These are phyloP conservation scores for Chaetoscypha palmicola DNA, from an alignment of 2,329 filamentous ascomycete species.

Conservation along the genomic window DNA sequence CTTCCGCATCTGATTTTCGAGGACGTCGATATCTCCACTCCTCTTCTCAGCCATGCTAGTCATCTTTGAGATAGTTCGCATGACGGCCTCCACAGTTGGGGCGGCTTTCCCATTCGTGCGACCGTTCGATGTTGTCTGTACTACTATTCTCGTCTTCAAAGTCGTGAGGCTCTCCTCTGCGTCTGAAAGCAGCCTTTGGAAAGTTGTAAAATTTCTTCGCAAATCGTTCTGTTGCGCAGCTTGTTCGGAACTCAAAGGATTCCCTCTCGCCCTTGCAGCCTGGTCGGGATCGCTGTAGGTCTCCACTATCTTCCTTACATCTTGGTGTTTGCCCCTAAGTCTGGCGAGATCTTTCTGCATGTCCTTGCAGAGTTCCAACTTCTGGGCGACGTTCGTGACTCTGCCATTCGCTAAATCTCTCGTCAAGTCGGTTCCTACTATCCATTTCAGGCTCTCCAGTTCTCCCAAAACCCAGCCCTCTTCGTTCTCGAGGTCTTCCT, in stretches of 20 bases:
- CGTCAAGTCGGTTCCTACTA: constrained; percentile 59
- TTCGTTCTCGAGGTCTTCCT: constrained; percentile 60
- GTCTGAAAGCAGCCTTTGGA: constrained; percentile 68
- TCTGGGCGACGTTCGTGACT: constrained; percentile 60
- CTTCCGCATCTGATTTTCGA: constrained; percentile 80
- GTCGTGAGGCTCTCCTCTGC: constrained; percentile 74
- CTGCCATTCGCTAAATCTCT: constrained; percentile 58
- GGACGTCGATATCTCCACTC: constrained; percentile 81
- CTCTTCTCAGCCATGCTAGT: constrained; percentile 87
- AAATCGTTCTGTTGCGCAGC: constrained; percentile 77
- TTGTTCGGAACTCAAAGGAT: constrained; percentile 80
- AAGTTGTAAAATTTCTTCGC: constrained; percentile 63
- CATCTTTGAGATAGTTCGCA: constrained; percentile 88
- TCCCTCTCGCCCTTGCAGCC: constrained; percentile 54
- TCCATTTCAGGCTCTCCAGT: constrained; percentile 57
- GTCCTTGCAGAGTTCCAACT: constrained; percentile 60
- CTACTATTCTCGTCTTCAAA: constrained; percentile 70
- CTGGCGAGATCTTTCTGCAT: constrained; percentile 63
- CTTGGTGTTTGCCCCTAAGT: constrained; percentile 68
- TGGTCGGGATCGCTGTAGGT: constrained; percentile 62
- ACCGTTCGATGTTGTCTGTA: constrained; percentile 43
- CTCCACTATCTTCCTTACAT: constrained; percentile 69
- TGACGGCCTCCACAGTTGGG: constrained; percentile 86
- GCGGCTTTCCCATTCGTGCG: constrained; percentile 38
- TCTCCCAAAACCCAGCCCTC: constrained; percentile 72